These are phyloP conservation scores for Massariosphaeria phaeospora DNA, from an alignment of 495 filamentous ascomycete species.

Conservation along the genomic window DNA sequence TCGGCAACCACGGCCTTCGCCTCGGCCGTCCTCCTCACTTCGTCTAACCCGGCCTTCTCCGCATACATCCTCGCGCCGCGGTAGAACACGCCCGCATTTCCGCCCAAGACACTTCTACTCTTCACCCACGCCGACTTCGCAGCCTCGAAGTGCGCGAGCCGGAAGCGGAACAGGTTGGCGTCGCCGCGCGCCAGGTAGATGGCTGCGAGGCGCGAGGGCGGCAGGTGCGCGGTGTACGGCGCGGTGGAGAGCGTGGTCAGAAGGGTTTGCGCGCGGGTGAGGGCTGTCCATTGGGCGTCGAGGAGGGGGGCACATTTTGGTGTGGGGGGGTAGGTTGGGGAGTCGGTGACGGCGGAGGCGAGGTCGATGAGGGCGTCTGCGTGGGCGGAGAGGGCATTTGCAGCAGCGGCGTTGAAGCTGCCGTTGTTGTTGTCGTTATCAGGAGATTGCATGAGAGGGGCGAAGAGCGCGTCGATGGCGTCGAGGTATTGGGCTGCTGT, in stretches of 20 bases:
- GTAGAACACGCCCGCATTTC: constrained; percentile 63
- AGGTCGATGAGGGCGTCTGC: constrained; percentile 57
- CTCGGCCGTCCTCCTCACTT: constrained; percentile 29
- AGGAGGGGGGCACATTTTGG: neutral
- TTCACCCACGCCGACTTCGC: constrained; percentile 47
- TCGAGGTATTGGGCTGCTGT: constrained; percentile 50
- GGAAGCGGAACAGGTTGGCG: constrained; percentile 54
- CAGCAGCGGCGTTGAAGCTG: constrained; percentile 41
- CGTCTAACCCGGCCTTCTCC: constrained; percentile 41
- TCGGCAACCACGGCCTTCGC: constrained; percentile 45
- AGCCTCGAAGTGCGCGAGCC: constrained; percentile 49
- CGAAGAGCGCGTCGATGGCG: constrained; percentile 39
- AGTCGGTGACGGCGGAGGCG: constrained; percentile 36
- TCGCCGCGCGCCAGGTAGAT: constrained; percentile 62
- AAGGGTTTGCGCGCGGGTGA: constrained; percentile 50
- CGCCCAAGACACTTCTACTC: constrained; percentile 48
- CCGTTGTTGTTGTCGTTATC: constrained; percentile 41
- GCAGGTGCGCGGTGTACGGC: constrained; percentile 45
- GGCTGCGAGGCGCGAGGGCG: constrained; percentile 50
- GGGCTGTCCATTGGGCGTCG: constrained; percentile 23
- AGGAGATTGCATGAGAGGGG: constrained; percentile 12
- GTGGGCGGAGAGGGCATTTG: constrained; percentile 51
- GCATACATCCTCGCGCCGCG: constrained; percentile 53
- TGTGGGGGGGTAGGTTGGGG: neutral
- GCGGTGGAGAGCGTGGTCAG: constrained; percentile 50